Evolutionary conservation across 2,329 filamentous ascomycete species (phyloP).

Genomic region (Talaromyces amestolkiae): DNA sequence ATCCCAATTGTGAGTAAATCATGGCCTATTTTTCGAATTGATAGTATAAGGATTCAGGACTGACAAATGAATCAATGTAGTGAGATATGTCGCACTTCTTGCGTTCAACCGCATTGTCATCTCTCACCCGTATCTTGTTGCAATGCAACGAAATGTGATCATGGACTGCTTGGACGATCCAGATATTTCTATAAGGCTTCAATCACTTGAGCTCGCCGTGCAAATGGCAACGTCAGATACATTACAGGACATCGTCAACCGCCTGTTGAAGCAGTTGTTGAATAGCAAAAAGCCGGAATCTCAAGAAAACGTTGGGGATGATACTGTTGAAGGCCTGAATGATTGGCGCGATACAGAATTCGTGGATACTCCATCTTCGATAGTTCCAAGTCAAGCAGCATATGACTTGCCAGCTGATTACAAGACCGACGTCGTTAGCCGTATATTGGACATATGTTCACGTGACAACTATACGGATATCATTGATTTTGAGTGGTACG

Average conservation of each 20-base stretch:
- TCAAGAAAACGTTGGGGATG: conserved; percentile 37
- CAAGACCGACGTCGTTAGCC: conserved; percentile 73
- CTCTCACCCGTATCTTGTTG: conserved; percentile 84
- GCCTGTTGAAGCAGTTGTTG: conserved; percentile 81
- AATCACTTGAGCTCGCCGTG: conserved; percentile 85
- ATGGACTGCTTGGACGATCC: conserved; percentile 92
- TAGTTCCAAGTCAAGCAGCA: conserved; percentile 21
- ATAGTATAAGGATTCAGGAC: neutral
- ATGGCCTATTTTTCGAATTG: neutral
- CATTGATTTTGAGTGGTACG: conserved; percentile 94
- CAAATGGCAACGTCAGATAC: conserved; percentile 92
- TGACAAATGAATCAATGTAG: conserved; percentile 45
- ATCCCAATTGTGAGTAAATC: conserved; percentile 74
- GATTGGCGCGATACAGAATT: conserved; percentile 47
- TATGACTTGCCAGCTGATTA: conserved; percentile 81
- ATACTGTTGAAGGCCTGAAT: conserved; percentile 36
- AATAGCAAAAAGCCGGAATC: conserved; percentile 39
- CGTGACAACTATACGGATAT: conserved; percentile 83
- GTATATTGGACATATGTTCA: conserved; percentile 86
- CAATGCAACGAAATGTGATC: conserved; percentile 92
- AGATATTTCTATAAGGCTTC: conserved; percentile 91
- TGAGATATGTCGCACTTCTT: conserved; percentile 94
- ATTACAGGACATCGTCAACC: conserved; percentile 76
- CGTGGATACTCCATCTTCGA: conserved; percentile 53
- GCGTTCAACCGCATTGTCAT: conserved; percentile 93